Percentiles rank a stretch among this genome's conserved stretches.
Conservation (phyloP, 2,329 filamentous ascomycete genomes). For the Colletotrichum musae region DNA sequence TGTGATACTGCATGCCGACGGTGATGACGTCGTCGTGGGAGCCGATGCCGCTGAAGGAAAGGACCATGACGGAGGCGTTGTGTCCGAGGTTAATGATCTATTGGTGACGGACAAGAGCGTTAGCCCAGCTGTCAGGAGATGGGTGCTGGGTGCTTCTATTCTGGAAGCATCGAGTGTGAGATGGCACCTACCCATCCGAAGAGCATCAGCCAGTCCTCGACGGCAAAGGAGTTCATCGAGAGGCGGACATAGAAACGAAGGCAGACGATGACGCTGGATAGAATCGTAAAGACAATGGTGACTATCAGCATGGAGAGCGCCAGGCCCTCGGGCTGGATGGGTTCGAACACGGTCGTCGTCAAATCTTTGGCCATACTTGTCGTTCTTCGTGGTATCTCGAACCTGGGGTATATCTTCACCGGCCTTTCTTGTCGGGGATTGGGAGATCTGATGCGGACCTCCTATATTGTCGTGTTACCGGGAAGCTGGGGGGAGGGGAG, state of each 20-base stretch:
- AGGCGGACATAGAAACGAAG: neutral
- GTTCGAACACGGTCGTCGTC: constrained; percentile 11
- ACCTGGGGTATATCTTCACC: no score
- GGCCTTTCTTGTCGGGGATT: no score
- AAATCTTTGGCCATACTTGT: constrained; percentile 11
- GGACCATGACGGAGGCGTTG: neutral
- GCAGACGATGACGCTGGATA: constrained; percentile 1
- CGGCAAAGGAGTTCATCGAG: neutral
- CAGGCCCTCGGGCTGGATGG: constrained; percentile 5
- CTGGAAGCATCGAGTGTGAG: neutral
- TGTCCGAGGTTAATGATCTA: neutral
- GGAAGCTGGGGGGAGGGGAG: no score
- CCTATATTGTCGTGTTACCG: no score
- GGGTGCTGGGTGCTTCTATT: no score
- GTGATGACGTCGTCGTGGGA: no score
- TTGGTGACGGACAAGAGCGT: neutral
- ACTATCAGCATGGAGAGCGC: neutral
- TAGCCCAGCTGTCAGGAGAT: no score
- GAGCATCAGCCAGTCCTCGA: constrained; percentile 1
- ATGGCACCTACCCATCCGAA: neutral
- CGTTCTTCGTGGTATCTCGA: neutral
- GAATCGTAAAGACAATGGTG: neutral
- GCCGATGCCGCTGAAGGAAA: no score
- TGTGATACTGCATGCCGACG: neutral
- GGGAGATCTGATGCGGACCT: no score